Percentiles rank a stretch among this genome's conserved stretches.
phyloP scores from a whole-genome alignment of 169 alveolate species.

The Sarcocystis neurona region DNA sequence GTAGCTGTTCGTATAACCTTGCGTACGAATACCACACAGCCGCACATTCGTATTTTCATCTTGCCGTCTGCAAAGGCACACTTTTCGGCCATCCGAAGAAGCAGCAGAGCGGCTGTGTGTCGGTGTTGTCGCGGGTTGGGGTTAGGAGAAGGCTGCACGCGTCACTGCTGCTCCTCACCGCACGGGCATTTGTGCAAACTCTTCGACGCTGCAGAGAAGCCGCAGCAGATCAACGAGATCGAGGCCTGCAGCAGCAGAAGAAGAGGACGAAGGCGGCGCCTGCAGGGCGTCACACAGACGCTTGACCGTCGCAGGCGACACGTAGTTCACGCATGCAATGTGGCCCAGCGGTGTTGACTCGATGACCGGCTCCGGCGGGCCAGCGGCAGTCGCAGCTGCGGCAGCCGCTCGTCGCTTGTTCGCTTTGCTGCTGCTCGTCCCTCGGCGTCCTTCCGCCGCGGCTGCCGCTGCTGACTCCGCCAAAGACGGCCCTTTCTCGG shows the following conservation, averaged over 20 bases:
- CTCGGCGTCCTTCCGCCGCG: background rate
- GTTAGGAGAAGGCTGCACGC: no score
- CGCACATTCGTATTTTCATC: no score
- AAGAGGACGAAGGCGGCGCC: no score
- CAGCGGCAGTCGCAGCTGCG: background rate
- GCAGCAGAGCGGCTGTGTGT: no score
- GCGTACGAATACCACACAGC: no score
- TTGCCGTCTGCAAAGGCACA: no score
- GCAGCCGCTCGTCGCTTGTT: background rate
- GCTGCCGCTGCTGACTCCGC: background rate
- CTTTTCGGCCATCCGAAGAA: no score
- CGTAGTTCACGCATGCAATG: conserved; percentile 27
- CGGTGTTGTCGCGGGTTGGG: no score
- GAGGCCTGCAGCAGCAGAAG: no score
- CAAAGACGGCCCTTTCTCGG: background rate
- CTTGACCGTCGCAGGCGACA: conserved; percentile 15
- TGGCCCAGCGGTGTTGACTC: conserved; percentile 43
- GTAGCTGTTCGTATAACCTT: no score
- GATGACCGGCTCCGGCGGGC: conserved; percentile 23
- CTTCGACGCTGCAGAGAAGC: conserved; percentile 3
- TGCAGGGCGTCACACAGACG: background rate
- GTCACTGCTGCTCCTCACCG: conserved; percentile 44
- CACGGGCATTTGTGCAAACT: conserved; percentile 44
- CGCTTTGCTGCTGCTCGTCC: conserved; percentile 10
- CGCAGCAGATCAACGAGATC: conserved; percentile 14